Base-by-base conservation (phyloP, 805 yeast species). In the Yamadazyma scolyti region DNA sequence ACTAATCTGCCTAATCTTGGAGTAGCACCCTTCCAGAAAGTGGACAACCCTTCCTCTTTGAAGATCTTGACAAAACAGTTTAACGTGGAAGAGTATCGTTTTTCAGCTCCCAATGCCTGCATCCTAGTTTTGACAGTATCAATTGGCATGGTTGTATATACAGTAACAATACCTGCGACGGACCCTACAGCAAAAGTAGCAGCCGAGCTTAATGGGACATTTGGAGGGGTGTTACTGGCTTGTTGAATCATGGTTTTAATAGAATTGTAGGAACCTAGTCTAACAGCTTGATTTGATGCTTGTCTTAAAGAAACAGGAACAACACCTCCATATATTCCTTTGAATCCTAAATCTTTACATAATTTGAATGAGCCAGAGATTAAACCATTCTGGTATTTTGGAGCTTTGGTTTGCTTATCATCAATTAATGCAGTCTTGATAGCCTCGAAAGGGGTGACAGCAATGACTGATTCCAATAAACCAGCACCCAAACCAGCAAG, bases 401-500 rank as follows among this genome's bases (percentile, higher is more conserved):
- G 97, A 33, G 68, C 71, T 3, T 75, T 62, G 4, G 82, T 50
- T 58, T 82, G 94, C 44, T 81, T 86, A 55, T 90, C 98, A 61
- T 90, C 98, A 45, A 90, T 93, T 60, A 89, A 71, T 0, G 94
- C 96, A 0, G 97, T 90, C 54, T 90, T 90, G 59, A 90, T 86
- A 20, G 96, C 95, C 58, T 90, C 98, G 34, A 89, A 88, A 2
- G 98, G 98, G 0, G 98, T 90, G 28, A 93, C 95, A 0, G 97
- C 97, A 26, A 89, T 69, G 16, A 88, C 82, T 35, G 95, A 82
- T 55, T 90, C 98, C 39, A 90, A 59, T 26, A 89, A 73, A 21
- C 98, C 98, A 2, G 98, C 98, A 28, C 97, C 97, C 25, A 93
- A 66, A n/a, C 98, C 98, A 1, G 98, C 98, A 19, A 90, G 37